These are phyloP conservation scores for Magnusiomyces tetraspermus DNA, from an alignment of 1,139 yeast species.

Conservation along the genomic window DNA sequence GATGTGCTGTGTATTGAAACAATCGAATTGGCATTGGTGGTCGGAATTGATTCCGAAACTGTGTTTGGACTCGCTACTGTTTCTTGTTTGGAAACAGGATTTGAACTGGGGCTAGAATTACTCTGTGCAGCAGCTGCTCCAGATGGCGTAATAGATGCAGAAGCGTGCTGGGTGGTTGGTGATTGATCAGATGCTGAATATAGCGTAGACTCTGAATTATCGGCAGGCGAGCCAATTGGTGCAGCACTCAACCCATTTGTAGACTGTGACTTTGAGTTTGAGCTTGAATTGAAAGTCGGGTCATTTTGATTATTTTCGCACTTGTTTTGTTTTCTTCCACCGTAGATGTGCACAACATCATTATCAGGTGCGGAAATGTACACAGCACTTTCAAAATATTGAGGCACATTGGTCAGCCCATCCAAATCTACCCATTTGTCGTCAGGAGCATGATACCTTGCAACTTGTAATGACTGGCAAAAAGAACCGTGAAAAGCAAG, in stretches of 20 bases:
- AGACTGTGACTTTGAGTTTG: neutral
- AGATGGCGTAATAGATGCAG: neutral
- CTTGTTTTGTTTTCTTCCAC: conserved; percentile 31
- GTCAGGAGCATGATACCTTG: conserved; percentile 13
- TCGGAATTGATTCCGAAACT: neutral
- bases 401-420: conserved; percentile 11
- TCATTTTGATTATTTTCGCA: neutral
- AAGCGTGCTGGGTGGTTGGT: neutral
- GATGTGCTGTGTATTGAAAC: no score
- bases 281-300: neutral
- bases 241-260: no score
- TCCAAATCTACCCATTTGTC: conserved; percentile 19
- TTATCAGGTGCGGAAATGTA: conserved; percentile 35
- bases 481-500: conserved; percentile 17
- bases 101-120: no score
- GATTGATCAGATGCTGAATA: neutral
- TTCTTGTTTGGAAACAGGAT: no score
- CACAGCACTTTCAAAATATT: conserved; percentile 26
- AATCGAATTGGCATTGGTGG: neutral
- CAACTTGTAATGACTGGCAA: conserved; percentile 16
- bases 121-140: no score
- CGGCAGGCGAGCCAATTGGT: no score
- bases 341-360: conserved; percentile 40
- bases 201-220: neutral
- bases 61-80: no score